These are phyloP conservation scores for Yarrowia sp. DNA, from an alignment of 805 yeast genomes.

Conservation along the genomic window DNA sequence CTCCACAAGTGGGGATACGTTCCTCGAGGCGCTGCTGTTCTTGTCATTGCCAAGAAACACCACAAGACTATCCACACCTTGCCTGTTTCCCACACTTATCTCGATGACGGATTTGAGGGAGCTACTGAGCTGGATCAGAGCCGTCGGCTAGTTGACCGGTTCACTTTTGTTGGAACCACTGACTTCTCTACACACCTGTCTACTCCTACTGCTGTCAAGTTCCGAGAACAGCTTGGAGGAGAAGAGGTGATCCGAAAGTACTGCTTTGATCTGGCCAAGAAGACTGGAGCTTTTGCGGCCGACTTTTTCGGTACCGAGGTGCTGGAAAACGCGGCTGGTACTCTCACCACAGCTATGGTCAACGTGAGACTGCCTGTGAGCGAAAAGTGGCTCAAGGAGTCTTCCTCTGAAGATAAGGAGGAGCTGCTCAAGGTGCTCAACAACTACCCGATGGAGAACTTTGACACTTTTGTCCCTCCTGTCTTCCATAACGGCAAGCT, in stretches of 20 bases:
- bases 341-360: constrained; percentile 54
- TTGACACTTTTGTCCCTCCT: constrained; percentile 59
- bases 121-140: constrained; percentile 43
- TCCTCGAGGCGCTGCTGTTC: constrained; percentile 64
- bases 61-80: constrained; percentile 61
- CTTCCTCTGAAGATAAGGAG: constrained; percentile 42
- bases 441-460: constrained; percentile 13
- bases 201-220: constrained; percentile 60
- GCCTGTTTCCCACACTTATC: constrained; percentile 62
- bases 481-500: constrained; percentile 53
- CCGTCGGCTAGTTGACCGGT: constrained; percentile 53
- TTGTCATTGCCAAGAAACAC: constrained; percentile 62
- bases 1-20: constrained; percentile 73
- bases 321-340: constrained; percentile 47
- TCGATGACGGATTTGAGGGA: constrained; percentile 41
- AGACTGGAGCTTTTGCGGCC: constrained; percentile 54
- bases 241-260: constrained; percentile 60
- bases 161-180: constrained; percentile 59
- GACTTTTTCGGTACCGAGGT: constrained; percentile 53
- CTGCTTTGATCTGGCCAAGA: constrained; percentile 55
- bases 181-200: constrained; percentile 55
- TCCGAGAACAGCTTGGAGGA: constrained; percentile 65
- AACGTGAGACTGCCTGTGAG: constrained; percentile 53
- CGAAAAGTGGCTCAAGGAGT: constrained; percentile 40
- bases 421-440: not conserved